These are phyloP conservation scores for Pythium scleroteichum DNA, from an alignment of 352 stramenopile species.

Conservation along the genomic window DNA sequence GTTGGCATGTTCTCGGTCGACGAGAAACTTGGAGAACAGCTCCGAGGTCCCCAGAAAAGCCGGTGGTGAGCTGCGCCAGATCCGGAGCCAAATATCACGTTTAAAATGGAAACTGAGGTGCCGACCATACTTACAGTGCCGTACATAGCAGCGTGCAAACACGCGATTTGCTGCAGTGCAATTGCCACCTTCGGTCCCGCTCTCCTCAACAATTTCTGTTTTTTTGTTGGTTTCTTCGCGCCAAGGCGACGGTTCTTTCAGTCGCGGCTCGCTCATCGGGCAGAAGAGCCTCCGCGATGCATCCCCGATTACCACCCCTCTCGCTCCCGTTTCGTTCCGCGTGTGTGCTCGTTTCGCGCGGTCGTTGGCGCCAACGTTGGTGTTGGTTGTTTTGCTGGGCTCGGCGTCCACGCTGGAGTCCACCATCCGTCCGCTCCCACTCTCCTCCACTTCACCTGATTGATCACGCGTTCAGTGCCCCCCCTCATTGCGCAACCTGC, in stretches of 20 bases:
- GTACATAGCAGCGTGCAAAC: conserved; percentile 1
- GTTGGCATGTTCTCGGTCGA: neutral
- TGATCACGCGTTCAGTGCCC: conserved; percentile 11
- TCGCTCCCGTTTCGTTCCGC: neutral
- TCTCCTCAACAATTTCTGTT: neutral
- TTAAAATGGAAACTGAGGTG: neutral
- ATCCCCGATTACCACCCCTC: neutral
- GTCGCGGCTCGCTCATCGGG: neutral
- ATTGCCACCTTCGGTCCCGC: neutral
- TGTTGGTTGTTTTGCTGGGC: neutral
- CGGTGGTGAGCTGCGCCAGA: neutral
- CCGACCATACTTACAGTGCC: neutral
- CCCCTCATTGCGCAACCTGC: conserved; percentile 21
- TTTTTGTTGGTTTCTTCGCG: conserved; percentile 1
- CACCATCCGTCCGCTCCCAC: conserved; percentile 7
- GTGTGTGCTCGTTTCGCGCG: no score
- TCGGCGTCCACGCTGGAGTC: neutral
- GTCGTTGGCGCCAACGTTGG: no score
- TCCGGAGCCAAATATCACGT: neutral
- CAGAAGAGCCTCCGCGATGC: neutral
- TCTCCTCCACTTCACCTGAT: conserved; percentile 25
- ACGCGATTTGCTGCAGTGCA: conserved; percentile 1
- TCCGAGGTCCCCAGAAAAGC: neutral
- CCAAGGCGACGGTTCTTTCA: neutral
- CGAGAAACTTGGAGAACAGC: neutral